phyloP scores from a whole-genome alignment of 2,329 filamentous ascomycete genomes.

The Neopestalotiopsis clavispora region DNA sequence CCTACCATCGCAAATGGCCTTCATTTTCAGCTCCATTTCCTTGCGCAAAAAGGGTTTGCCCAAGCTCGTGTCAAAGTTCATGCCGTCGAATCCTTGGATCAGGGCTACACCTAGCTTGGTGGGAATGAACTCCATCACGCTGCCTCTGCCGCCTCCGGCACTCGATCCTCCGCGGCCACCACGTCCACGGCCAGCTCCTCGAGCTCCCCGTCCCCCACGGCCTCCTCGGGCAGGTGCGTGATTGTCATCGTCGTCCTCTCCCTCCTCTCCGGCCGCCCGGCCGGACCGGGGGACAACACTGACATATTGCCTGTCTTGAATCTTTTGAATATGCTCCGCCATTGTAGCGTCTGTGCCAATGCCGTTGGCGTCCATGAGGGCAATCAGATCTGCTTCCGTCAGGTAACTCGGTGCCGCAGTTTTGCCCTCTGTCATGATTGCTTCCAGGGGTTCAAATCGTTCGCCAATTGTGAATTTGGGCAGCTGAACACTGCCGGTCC shows the following conservation, averaged over 20 bases:
- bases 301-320: constrained; percentile 89
- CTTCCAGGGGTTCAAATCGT: constrained; percentile 84
- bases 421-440: constrained; percentile 88
- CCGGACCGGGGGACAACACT: constrained; percentile 59
- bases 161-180: constrained; percentile 45
- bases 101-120: constrained; percentile 90
- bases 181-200: constrained; percentile 52
- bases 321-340: constrained; percentile 97
- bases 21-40: constrained; percentile 98
- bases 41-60: constrained; percentile 96
- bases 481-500: constrained; percentile 85
- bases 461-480: constrained; percentile 82
- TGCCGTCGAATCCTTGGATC: constrained; percentile 92
- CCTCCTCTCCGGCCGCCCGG: constrained; percentile 35
- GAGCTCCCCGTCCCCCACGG: constrained; percentile 54
- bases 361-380: constrained; percentile 96
- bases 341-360: constrained; percentile 99
- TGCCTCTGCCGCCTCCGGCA: constrained; percentile 45
- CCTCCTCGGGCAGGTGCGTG: constrained; percentile 43
- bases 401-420: constrained; percentile 84
- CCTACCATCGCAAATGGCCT: constrained; percentile 89
- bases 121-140: constrained; percentile 86
- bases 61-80: constrained; percentile 90
- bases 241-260: constrained; percentile 44
- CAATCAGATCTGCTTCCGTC: constrained; percentile 94